Percentiles rank a stretch among this genome's conserved stretches.
Conservation (phyloP, 257 asterid genomes). For the Ocimum tenuiflorum region DNA sequence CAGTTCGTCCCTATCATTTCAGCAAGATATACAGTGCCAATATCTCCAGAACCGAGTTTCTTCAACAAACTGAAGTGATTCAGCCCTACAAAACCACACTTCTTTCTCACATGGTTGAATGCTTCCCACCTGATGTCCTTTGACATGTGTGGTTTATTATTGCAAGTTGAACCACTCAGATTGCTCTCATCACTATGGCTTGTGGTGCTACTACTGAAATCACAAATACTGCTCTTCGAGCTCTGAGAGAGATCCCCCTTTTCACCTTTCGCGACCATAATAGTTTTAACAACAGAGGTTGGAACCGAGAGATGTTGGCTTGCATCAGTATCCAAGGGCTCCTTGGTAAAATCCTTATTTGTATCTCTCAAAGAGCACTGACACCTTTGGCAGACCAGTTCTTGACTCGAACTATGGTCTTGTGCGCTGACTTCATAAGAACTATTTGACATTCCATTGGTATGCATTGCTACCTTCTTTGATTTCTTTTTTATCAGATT, state of each 20-base stretch:
- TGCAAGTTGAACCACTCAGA: conserved; percentile 54
- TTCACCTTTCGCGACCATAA: conserved; percentile 31
- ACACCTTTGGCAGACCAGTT: conserved; percentile 71
- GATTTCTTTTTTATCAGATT: conserved; percentile 43
- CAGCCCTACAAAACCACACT: conserved; percentile 59
- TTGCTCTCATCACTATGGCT: conserved; percentile 75
- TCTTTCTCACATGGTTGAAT: conserved; percentile 43
- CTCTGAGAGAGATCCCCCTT: conserved; percentile 71
- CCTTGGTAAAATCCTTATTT: conserved; percentile 27
- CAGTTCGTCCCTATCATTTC: conserved; percentile 59
- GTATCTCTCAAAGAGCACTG: conserved; percentile 56
- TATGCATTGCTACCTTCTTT: conserved; percentile 32
- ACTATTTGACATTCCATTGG: conserved; percentile 17
- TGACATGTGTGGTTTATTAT: conserved; percentile 86
- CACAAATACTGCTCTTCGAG: conserved; percentile 82
- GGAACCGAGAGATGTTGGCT: conserved; percentile 19
- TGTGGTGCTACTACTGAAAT: conserved; percentile 73
- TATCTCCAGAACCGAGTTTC: conserved; percentile 88
- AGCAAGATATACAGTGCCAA: conserved; percentile 83
- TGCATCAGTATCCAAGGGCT: conserved; percentile 15
- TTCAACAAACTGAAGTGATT: conserved; percentile 62
- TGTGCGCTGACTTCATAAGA: conserved; percentile 21
- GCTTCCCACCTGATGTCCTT: conserved; percentile 77
- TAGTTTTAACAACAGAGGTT: conserved; percentile 29
- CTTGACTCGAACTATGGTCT: conserved; percentile 29